Base-by-base conservation (phyloP, 495 filamentous ascomycete genomes). In the Aspergillus baeticus region DNA sequence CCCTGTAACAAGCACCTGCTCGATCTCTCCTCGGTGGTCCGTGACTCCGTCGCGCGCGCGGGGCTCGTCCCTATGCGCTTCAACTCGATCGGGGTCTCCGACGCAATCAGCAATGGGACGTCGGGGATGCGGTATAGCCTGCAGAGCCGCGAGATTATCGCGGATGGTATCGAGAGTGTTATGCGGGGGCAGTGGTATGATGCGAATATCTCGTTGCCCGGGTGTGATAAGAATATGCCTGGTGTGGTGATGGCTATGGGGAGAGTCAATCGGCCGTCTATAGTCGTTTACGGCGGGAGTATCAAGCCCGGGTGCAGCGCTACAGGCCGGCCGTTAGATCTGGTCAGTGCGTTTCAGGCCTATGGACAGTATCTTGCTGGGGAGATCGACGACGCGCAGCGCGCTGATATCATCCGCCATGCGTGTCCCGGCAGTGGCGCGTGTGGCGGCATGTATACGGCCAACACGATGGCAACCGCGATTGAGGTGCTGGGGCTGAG, bases 151-250 rank as follows among this genome's bases (percentile, higher is more conserved):
- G 94, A 98, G 68, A 78, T 98, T 59, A 98, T 98, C 65, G 94
- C 94, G 58, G 95, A 98, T 72, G 92, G 88, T 31, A 94, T 98
- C 63, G 95, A 98, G 81, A 97, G 94, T 6, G 94, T 98, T 36
- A 98, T 98, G 94, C 84, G 90, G 43, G 94, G 90, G 11, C 94
- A 98, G 78, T 98, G 94, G 95, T 98, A 98, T 69, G 94, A 98
- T 72, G 94, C 89, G 66, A 98, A 98, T 69, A 90, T 98, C 68
- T 94, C 90, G 17, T 89, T 98, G 63, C 94, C 94, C 15, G 94
- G 94, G 37, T 98, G 94, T 72, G 95, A 98, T 80, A 98, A 98
- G 86, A 98, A 98, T 74, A 97, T 98, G 95, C 94, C 94, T 5
- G 94, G 94, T 74, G 94, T 97, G 33, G 74, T 97, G 57, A 98